Conservation (phyloP, 352 stramenopile genomes). For the Globisporangium perplexum region DNA sequence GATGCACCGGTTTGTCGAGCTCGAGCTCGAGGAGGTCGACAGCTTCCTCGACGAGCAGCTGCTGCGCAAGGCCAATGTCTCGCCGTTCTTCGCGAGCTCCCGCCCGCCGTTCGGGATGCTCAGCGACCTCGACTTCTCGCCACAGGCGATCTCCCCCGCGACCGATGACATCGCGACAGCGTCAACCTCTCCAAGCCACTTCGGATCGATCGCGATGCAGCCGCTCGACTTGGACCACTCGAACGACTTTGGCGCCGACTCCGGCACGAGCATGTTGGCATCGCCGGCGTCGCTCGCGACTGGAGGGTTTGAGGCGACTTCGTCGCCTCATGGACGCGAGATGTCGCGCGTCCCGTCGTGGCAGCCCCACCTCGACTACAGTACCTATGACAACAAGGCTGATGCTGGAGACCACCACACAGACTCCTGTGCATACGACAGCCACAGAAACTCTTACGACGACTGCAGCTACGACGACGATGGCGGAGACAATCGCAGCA, state of each 20-base stretch:
- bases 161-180: not conserved
- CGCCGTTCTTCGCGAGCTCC: slow-evolving; percentile 29
- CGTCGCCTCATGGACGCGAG: not conserved
- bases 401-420: not conserved
- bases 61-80: slow-evolving; percentile 23
- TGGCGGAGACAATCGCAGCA: not conserved
- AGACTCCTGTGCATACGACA: not conserved
- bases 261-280: not conserved
- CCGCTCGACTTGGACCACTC: slow-evolving; percentile 2
- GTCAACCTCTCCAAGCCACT: not conserved
- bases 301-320: not conserved
- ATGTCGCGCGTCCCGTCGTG: not conserved
- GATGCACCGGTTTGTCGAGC: slow-evolving; percentile 17
- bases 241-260: not conserved
- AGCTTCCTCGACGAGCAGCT: slow-evolving; percentile 19
- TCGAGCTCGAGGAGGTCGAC: slow-evolving; percentile 39
- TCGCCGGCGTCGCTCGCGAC: not conserved
- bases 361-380: not conserved
- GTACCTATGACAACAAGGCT: not conserved
- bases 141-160: slow-evolving; percentile 9
- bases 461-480: not conserved
- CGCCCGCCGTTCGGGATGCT: slow-evolving; percentile 17
- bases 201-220: not conserved
- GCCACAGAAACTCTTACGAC: not conserved
- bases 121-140: slow-evolving; percentile 32